Base-by-base conservation (phyloP, 2,329 filamentous ascomycete species). In the Pyrenophora tritici-repentis region DNA sequence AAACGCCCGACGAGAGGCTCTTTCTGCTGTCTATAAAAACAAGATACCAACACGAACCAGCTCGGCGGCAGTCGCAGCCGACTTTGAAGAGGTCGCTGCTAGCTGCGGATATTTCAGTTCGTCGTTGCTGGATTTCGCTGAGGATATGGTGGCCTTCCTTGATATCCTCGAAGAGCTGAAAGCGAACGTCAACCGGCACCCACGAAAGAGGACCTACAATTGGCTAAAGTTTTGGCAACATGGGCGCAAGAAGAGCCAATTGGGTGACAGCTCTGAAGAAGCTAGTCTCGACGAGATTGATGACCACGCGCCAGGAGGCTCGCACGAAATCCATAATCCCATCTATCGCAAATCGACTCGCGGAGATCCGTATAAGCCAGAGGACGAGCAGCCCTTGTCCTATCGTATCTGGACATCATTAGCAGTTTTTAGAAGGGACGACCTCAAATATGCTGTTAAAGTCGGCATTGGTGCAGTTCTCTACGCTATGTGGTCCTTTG, bases 41-140 rank as follows among this genome's bases (percentile, higher is more conserved):
- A 91, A 91, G 53, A 86, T 91, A 62, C 79, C 91, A 33, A 84
- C 84, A 9, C 84, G 84, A 50, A 79, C 85, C 3, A 82, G 85
- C 35, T 86, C 88, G 0, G 81, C 90, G 44, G 88, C 88, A 55
- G 82, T 93, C 7, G 88, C 95, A 67, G 94, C 93, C 2, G 94
- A 97, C 71, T 91, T 96, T 50, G 94, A 99, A 71, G 94, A 99
- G 73, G 92, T 97, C 9, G 92, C 93, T 34, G 93, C 94, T n/a
- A 95, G 92, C 49, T 99, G 94, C 67, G 93, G 94, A 0, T 92
- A 97, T 73, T 99, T 97, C 69, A 93, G 90, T 68, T 97, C 94
- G 70, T 95, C 89, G 36, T 79, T 99, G 20, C 84, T 94, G 56
- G 89, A 94, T 61, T 93, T 97, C 67, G 92, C 91, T 0, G 90